Evolutionary conservation across 139 green algal genomes (phyloP), one percentile per base, ranked within the genome.

Genomic region (Haematococcus sp.): DNA sequence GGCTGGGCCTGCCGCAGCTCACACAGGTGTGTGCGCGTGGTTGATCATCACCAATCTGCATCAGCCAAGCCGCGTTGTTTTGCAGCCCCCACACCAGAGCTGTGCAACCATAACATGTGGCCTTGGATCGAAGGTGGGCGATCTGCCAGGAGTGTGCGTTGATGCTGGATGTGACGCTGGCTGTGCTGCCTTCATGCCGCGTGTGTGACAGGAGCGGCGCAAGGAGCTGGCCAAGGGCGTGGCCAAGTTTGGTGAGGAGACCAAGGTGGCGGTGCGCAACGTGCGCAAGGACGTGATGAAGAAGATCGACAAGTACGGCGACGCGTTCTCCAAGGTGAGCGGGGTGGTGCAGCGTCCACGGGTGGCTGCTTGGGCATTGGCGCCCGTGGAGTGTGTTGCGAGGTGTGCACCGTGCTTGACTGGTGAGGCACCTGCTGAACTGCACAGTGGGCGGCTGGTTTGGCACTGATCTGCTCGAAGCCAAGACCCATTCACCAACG

Each of bases 191-290:
- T n/a, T n/a, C n/a, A n/a, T n/a, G n/a, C n/a, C n/a, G n/a, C n/a
- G n/a, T n/a, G n/a, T n/a, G n/a, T n/a, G n/a, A n/a, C 87, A 96
- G 87, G 91, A 99, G n/a, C 82, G 95, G 9, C 85, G 95, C 63
- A 97, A 97, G 83, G 92, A 97, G 71, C 86, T 98, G 83, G 65
- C 73, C 23, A 97, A 97, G 82, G 79, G 81, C 52, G 76, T 84
- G 46, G 74, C 70, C 59, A 98, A 97, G 86, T 87, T 97, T 58
- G 90, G 83, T 2, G 95, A 99, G 84, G 94, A 98, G 22, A 91
- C 90, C 73, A 99, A 98, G 88, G 90, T 97, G 23, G 90, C 92
- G 55, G 79, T 93, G 67, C 83, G 95, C 43, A 98, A 98, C 79
- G 89, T 98, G 55, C 76, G 95, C 44, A 86, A 93, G 55, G 95